Base-by-base conservation (phyloP, 2,329 filamentous ascomycete species). In the Tolypocladium tundrense region DNA sequence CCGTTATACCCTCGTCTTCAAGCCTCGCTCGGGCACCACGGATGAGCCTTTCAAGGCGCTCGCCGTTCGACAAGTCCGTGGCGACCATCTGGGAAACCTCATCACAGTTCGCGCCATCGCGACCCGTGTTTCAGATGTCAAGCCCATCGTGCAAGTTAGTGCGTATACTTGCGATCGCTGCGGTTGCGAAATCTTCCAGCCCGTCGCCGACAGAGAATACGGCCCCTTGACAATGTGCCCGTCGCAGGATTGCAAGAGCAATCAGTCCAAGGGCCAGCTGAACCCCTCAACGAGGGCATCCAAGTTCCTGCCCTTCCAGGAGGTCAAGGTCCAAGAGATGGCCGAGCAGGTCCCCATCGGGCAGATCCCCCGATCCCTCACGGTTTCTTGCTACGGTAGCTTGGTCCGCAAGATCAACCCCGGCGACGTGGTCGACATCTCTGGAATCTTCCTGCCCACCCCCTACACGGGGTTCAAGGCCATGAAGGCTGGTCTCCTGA, bases 381-480 rank as follows among this genome's bases (percentile, higher is more conserved):
- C 93, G 0, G 78, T 99, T 27, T 84, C 96, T 67, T 96, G 91
- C 73, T 88, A 95, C 68, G 94, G 94, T 60, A 89, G 85, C 60
- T 80, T 96, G 14, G 91, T 93, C 37, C 83, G 94, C 59, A 86
- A 90, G 66, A 84, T 97, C 68, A 97, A 90, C 70, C 94, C 94
- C 2, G 94, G 94, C 62, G 94, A 99, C 72, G 86, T 97, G 4
- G 87, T 97, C 24, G 94, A 99, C 70, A 85, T 97, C 64, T 90
- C 90, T 5, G 94, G 94, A 62, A 93, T 99, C 68, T 99, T 99
- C 77, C 79, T 99, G 37, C 95, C 94, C 1, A 97, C 92, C 0
- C 94, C 94, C 0, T 99, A 99, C 72, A 99, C 94, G n/a, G 94
- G 94, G 50, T 99, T 99, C 81, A 88, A 95, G 75, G 95, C 94